These are phyloP conservation scores for Lyophyllum atratum DNA, from an alignment of 768 basidiomycete species.

Conservation along the genomic window DNA sequence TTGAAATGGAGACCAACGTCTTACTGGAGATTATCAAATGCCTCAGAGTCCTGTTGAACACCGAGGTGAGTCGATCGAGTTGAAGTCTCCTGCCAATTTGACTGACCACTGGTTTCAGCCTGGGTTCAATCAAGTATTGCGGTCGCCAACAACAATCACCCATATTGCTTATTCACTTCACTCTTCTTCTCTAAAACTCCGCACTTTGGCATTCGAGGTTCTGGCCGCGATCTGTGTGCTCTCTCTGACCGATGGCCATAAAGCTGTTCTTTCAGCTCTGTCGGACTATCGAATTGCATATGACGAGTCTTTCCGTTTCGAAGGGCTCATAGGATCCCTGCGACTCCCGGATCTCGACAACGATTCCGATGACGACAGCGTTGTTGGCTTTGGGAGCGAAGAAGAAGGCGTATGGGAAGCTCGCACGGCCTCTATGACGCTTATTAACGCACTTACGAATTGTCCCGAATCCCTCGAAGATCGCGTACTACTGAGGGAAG, in stretches of 20 bases:
- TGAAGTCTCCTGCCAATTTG: background rate
- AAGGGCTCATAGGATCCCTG: constrained; percentile 68
- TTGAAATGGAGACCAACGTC: constrained; percentile 67
- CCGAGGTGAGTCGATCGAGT: constrained; percentile 58
- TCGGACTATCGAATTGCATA: constrained; percentile 77
- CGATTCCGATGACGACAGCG: constrained; percentile 32
- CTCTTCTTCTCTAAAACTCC: constrained; percentile 64
- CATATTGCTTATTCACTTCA: constrained; percentile 75
- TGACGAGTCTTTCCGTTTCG: constrained; percentile 80
- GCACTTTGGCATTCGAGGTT: constrained; percentile 71
- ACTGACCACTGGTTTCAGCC: constrained; percentile 41
- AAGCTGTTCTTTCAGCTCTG: constrained; percentile 71
- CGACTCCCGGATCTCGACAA: constrained; percentile 50
- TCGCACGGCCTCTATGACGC: constrained; percentile 69
- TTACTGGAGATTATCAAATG: constrained; percentile 79
- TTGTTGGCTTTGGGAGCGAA: constrained; percentile 43
- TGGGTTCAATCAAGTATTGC: constrained; percentile 70
- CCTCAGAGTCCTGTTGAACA: constrained; percentile 81
- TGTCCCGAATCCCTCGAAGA: constrained; percentile 79
- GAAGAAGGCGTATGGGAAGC: constrained; percentile 83
- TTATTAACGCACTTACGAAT: constrained; percentile 80
- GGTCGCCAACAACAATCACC: constrained; percentile 64
- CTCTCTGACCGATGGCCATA: constrained; percentile 69
- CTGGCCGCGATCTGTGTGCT: constrained; percentile 85
- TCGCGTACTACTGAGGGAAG: constrained; percentile 77